Conservation (phyloP, 2,329 filamentous ascomycete genomes). For the Epichloe gansuensis region DNA sequence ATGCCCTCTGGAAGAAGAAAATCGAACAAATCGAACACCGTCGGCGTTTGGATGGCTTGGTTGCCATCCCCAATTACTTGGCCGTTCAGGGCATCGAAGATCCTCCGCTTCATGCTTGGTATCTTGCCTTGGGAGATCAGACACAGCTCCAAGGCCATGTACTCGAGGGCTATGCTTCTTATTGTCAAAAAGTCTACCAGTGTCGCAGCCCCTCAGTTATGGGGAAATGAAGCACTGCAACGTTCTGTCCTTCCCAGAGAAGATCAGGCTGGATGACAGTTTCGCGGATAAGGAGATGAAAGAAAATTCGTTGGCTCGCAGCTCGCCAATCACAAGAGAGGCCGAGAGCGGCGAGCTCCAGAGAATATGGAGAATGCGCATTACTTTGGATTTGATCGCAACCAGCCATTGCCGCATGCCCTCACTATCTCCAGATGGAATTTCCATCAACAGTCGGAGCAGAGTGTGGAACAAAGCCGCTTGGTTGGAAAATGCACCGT, state of each 20-base stretch:
- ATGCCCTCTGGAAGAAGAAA: slow-evolving; percentile 51
- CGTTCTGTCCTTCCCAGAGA: slow-evolving; percentile 59
- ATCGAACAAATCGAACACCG: slow-evolving; percentile 86
- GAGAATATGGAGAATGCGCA: slow-evolving; percentile 66
- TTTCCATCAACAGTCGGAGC: slow-evolving; percentile 56
- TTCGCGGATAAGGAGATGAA: slow-evolving; percentile 61
- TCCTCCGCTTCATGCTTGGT: slow-evolving; percentile 56
- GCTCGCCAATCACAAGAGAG: slow-evolving; percentile 60
- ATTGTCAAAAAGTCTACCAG: slow-evolving; percentile 68
- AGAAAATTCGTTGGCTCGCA: slow-evolving; percentile 74
- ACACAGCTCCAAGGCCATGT: slow-evolving; percentile 75
- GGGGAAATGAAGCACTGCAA: slow-evolving; percentile 54
- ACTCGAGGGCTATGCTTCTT: slow-evolving; percentile 70
- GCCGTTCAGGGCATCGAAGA: slow-evolving; percentile 66
- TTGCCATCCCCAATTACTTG: slow-evolving; percentile 56
- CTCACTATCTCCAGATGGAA: slow-evolving; percentile 51
- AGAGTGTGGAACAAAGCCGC: slow-evolving; percentile 77
- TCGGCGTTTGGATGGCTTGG: slow-evolving; percentile 54
- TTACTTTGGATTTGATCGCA: slow-evolving; percentile 52
- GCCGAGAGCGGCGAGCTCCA: slow-evolving; percentile 77
- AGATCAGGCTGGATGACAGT: slow-evolving; percentile 56
- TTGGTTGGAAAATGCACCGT: slow-evolving; percentile 57
- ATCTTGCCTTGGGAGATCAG: slow-evolving; percentile 59
- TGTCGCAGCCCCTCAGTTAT: slow-evolving; percentile 50
- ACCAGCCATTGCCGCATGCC: slow-evolving; percentile 57